Conservation (phyloP, 208 protist genomes). For the Leishmania major region DNA sequence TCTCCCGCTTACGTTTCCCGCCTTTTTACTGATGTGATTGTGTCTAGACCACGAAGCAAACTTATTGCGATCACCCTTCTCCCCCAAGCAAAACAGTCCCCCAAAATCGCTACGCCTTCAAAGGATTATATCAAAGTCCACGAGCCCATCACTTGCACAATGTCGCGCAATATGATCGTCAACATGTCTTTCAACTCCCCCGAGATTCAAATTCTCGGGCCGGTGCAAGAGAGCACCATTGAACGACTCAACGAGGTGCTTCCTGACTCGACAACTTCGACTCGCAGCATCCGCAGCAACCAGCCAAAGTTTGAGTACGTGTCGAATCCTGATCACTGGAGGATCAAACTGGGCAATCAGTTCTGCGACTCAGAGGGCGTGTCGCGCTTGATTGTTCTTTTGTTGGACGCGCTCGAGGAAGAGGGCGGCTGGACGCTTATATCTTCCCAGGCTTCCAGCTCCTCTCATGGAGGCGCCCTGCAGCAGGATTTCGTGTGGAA, state of each 20-base stretch:
- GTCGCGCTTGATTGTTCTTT: constrained; percentile 78
- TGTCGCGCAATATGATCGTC: constrained; percentile 75
- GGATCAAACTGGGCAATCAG: constrained; percentile 77
- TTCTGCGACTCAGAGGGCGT: constrained; percentile 84
- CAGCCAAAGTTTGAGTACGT: constrained; percentile 76
- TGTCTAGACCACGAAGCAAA: not conserved
- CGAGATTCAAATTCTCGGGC: constrained; percentile 82
- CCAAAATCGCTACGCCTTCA: not conserved
- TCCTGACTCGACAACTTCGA: constrained; percentile 77
- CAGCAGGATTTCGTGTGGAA: constrained; percentile 72
- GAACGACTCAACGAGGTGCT: constrained; percentile 83
- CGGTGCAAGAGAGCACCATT: constrained; percentile 87
- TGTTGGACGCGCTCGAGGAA: constrained; percentile 87
- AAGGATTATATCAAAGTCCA: not conserved
- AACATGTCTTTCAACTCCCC: constrained; percentile 88
- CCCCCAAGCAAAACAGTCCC: not conserved
- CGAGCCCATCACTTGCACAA: constrained; percentile 22
- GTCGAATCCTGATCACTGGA: constrained; percentile 85
- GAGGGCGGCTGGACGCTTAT: constrained; percentile 87
- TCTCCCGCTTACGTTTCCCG: not conserved
- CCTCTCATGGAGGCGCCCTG: constrained; percentile 37
- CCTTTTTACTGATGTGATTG: not conserved
- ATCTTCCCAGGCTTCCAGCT: constrained; percentile 60
- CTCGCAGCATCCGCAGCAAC: constrained; percentile 61
- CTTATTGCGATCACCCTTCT: not conserved